Conservation (phyloP, 129 eudicot species). For the Glebionis coronaria region DNA sequence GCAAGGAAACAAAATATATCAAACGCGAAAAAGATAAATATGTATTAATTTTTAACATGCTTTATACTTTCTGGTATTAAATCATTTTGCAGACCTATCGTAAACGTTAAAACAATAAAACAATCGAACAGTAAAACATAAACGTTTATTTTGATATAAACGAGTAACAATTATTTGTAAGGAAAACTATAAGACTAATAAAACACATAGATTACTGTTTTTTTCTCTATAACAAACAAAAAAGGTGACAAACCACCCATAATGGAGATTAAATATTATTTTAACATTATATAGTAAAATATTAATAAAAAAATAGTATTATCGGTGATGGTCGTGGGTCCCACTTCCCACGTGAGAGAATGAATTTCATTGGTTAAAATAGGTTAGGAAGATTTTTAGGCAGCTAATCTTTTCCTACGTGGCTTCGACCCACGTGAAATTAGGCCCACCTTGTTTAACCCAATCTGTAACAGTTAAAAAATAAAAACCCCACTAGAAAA, state of each 20-base stretch:
- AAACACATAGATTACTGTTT: slow-evolving; percentile 15
- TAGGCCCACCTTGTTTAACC: slow-evolving; percentile 24
- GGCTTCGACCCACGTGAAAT: slow-evolving; percentile 42
- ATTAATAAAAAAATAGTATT: slow-evolving; percentile 3
- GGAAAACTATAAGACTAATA: too few relatives aligned
- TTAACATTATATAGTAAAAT: not conserved
- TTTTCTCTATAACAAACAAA: not conserved
- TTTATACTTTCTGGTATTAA: too few relatives aligned
- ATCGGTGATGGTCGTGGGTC: slow-evolving; percentile 25
- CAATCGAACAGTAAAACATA: too few relatives aligned
- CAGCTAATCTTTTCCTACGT: slow-evolving; percentile 18
- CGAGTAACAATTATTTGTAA: not conserved
- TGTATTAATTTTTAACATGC: too few relatives aligned
- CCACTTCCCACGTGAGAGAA: slow-evolving; percentile 55
- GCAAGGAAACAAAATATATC: too few relatives aligned
- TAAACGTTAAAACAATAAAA: too few relatives aligned
- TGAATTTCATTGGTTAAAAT: slow-evolving; percentile 47
- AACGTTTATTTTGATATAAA: too few relatives aligned
- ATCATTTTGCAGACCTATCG: too few relatives aligned
- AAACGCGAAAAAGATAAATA: too few relatives aligned
- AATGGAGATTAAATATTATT: slow-evolving; percentile 25
- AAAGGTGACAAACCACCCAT: slow-evolving; percentile 23
- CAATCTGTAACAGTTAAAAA: slow-evolving; percentile 22
- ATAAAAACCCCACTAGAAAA: not conserved
- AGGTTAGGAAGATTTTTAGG: slow-evolving; percentile 41